Conservation (phyloP, 169 alveolate genomes). For the Cytauxzoon felis region DNA sequence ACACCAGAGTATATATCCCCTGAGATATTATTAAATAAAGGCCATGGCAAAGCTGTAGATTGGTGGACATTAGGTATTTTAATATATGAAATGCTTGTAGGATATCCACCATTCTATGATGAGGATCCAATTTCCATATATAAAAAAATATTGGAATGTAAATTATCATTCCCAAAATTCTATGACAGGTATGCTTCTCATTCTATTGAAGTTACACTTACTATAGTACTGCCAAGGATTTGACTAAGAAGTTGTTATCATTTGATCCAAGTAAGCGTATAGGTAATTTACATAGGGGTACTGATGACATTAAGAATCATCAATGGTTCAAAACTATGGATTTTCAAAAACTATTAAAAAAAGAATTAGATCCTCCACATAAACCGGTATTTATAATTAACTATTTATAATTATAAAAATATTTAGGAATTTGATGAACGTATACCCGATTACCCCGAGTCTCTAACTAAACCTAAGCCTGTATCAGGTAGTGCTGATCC, state of each 20-base stretch:
- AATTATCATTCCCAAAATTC: slow-evolving; percentile 89
- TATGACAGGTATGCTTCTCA: slow-evolving; percentile 78
- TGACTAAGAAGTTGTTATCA: slow-evolving; percentile 88
- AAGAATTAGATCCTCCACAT: slow-evolving; percentile 81
- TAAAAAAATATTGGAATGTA: slow-evolving; percentile 93
- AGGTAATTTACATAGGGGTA: slow-evolving; percentile 93
- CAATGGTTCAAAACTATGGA: slow-evolving; percentile 83
- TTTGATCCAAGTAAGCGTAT: slow-evolving; percentile 91
- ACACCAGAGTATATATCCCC: slow-evolving; percentile 99
- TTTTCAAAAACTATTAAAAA: slow-evolving; percentile 74
- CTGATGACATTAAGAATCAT: slow-evolving; percentile 86
- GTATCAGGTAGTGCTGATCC: slow-evolving; percentile 65
- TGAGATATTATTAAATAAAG: slow-evolving; percentile 93
- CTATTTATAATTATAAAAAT: background rate
- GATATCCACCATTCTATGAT: slow-evolving; percentile 96
- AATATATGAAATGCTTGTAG: slow-evolving; percentile 96
- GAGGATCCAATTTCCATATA: slow-evolving; percentile 96
- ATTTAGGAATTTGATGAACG: slow-evolving; percentile 11
- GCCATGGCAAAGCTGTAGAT: slow-evolving; percentile 95
- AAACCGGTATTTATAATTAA: slow-evolving; percentile 64
- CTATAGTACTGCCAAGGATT: slow-evolving; percentile 75
- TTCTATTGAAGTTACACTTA: background rate
- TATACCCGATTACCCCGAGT: slow-evolving; percentile 32
- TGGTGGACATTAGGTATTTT: slow-evolving; percentile 98
- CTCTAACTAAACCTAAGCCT: slow-evolving; percentile 37